These are phyloP conservation scores for Xylariaceae sp. DNA, from an alignment of 2,329 filamentous ascomycete species.

Conservation along the genomic window DNA sequence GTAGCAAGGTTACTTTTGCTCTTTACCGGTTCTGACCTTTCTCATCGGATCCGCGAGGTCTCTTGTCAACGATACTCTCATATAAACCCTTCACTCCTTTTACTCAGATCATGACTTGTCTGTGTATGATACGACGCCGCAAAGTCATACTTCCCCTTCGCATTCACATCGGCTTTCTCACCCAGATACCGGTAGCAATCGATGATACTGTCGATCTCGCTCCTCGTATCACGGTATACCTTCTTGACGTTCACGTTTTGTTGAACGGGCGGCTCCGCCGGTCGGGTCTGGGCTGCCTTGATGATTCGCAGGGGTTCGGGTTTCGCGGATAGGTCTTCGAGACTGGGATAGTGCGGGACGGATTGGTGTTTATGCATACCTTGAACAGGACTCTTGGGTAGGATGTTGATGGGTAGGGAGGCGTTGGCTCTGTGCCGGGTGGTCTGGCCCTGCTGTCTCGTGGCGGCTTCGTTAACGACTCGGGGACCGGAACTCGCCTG, in stretches of 20 bases:
- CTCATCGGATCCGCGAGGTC: not conserved
- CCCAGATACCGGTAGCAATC: conserved; percentile 22
- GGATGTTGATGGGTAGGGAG: not conserved
- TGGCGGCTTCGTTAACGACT: not conserved
- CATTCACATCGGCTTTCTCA: conserved; percentile 4
- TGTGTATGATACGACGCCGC: conserved; percentile 16
- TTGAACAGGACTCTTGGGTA: not conserved
- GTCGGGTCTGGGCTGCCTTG: not conserved
- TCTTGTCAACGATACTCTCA: not conserved
- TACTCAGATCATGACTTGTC: conserved; percentile 19
- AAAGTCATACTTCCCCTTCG: conserved; percentile 15
- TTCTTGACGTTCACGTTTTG: conserved; percentile 18
- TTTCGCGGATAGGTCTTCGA: not conserved
- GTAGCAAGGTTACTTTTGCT: not conserved
- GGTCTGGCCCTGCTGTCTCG: not conserved
- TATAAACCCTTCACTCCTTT: conserved; percentile 23
- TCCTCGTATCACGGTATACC: not conserved
- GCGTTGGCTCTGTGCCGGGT: not conserved
- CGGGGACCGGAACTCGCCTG: not conserved
- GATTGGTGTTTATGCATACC: not conserved
- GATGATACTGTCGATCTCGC: conserved; percentile 28
- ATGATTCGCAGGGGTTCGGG: not conserved
- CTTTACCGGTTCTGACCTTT: not conserved
- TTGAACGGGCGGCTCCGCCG: too few species aligned
- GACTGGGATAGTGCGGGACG: not conserved